Conservation (phyloP, 352 stramenopile species). For the Pythium sp. region DNA sequence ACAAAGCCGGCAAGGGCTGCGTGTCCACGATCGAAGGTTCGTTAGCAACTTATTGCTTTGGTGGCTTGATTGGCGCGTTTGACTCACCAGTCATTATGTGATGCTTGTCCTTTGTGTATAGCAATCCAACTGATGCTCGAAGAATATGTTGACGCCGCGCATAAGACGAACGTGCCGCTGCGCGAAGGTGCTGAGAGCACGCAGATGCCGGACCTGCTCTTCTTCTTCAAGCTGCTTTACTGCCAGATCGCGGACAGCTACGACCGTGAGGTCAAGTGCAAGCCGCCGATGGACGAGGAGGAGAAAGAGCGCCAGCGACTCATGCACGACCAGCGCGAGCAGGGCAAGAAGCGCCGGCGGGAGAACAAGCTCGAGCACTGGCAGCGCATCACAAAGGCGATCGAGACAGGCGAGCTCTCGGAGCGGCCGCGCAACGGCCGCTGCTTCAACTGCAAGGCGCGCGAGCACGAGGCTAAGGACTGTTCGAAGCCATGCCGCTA, state of each 20-base stretch:
- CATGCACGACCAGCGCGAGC: constrained; percentile 51
- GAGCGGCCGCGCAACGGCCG: constrained; percentile 53
- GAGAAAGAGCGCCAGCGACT: constrained; percentile 78
- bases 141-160: constrained; percentile 57
- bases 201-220: constrained; percentile 64
- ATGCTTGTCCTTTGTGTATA: constrained; percentile 18
- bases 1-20: constrained; percentile 77
- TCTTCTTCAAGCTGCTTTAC: constrained; percentile 84
- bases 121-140: constrained; percentile 82
- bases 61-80: not conserved
- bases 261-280: constrained; percentile 49
- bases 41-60: not conserved
- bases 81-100: not conserved
- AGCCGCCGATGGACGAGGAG: constrained; percentile 75
- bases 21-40: constrained; percentile 90
- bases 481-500: constrained; percentile 78
- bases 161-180: constrained; percentile 29
- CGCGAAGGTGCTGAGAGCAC: constrained; percentile 30
- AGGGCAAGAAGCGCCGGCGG: constrained; percentile 51
- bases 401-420: constrained; percentile 43
- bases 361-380: constrained; percentile 66
- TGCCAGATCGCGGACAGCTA: constrained; percentile 61
- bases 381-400: constrained; percentile 41
- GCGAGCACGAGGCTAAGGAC: constrained; percentile 71
- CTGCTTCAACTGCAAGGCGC: constrained; percentile 87